Percentiles rank a stretch among this genome's conserved stretches.
phyloP scores from a whole-genome alignment of 1,284 basidiomycete genomes.

The Leccinum insigne region DNA sequence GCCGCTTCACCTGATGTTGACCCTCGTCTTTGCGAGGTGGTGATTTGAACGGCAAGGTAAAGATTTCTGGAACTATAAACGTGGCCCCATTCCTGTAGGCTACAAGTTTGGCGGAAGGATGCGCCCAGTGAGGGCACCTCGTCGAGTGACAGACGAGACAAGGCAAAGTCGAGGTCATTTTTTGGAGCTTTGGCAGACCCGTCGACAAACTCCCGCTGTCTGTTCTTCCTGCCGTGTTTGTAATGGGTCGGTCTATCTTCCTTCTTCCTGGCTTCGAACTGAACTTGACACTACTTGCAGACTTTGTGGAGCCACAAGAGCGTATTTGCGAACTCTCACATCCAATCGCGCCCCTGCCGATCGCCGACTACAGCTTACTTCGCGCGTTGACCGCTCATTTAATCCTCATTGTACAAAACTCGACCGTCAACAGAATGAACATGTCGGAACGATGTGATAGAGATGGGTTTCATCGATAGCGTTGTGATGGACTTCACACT shows the following conservation, averaged over 20 bases:
- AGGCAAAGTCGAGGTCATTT: conserved; percentile 82
- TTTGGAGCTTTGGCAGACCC: conserved; percentile 81
- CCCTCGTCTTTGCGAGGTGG: conserved; percentile 29
- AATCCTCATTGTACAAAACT: conserved; percentile 93
- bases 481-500: too few species aligned
- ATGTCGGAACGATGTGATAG: conserved; percentile 38
- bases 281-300: conserved; percentile 40
- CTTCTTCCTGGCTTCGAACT: conserved; percentile 5
- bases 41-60: conserved; percentile 57
- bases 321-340: conserved; percentile 85
- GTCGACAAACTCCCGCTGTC: conserved; percentile 45
- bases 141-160: conserved; percentile 72
- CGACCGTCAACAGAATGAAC: conserved; percentile 96
- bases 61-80: conserved; percentile 90
- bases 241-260: conserved; percentile 71
- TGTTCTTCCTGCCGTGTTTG: conserved; percentile 80
- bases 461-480: too few species aligned
- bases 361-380: conserved; percentile 93
- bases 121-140: conserved; percentile 44
- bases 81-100: conserved; percentile 86
- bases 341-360: conserved; percentile 85
- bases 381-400: conserved; percentile 95
- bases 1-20: conserved; percentile 60
- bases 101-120: conserved; percentile 86
- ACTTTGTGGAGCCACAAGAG: conserved; percentile 86